Conservation (phyloP, 2,329 filamentous ascomycete genomes). For the Aspergillus sp. region DNA sequence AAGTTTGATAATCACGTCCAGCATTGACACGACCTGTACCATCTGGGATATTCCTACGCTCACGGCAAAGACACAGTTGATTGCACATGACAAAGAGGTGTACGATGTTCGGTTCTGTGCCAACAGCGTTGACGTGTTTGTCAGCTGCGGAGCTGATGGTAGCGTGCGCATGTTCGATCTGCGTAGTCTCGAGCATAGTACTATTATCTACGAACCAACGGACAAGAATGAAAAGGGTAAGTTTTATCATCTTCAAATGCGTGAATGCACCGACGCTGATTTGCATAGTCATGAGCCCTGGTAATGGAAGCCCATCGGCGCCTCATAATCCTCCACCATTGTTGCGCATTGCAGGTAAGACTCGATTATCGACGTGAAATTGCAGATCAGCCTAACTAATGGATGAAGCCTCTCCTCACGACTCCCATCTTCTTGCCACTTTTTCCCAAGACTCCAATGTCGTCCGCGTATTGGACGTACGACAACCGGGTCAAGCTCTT, state of each 20-base stretch:
- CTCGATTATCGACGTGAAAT: not conserved
- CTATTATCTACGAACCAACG: slow-evolving; percentile 96
- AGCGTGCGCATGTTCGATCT: slow-evolving; percentile 99
- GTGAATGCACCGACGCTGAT: not conserved
- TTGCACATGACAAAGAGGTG: slow-evolving; percentile 97
- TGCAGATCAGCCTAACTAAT: slow-evolving; percentile 6
- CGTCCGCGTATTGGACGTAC: slow-evolving; percentile 90
- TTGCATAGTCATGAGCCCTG: slow-evolving; percentile 40
- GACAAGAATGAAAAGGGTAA: slow-evolving; percentile 69
- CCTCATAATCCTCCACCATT: slow-evolving; percentile 58
- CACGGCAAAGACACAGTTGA: slow-evolving; percentile 95
- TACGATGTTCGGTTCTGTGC: slow-evolving; percentile 98
- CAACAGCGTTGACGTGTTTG: slow-evolving; percentile 96
- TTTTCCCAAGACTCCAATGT: slow-evolving; percentile 90
- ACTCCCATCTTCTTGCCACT: slow-evolving; percentile 91
- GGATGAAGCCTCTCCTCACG: slow-evolving; percentile 72
- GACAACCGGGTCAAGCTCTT: slow-evolving; percentile 90
- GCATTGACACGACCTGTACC: slow-evolving; percentile 97
- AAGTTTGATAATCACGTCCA: slow-evolving; percentile 95
- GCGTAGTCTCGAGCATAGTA: slow-evolving; percentile 91
- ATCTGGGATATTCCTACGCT: slow-evolving; percentile 99
- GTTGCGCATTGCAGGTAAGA: slow-evolving; percentile 38
- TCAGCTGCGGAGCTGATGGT: slow-evolving; percentile 93
- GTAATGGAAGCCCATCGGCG: slow-evolving; percentile 62
- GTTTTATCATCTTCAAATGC: slow-evolving; percentile 10